A percentile compares a stretch with the other conserved stretches of the same genome.
Conservation (phyloP, 2,329 filamentous ascomycete genomes). For the Penicillium crustosum region DNA sequence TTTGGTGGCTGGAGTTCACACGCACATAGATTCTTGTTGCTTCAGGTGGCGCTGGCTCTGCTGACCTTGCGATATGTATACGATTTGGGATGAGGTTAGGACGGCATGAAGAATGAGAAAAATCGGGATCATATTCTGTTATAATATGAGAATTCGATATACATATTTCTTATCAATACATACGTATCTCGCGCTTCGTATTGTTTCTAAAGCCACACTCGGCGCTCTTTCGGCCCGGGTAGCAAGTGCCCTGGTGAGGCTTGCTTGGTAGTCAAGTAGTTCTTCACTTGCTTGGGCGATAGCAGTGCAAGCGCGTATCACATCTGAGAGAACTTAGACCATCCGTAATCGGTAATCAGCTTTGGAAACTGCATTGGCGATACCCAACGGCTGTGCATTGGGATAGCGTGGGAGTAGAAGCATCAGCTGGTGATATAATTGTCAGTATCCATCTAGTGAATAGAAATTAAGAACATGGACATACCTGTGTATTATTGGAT, state of each 20-base stretch:
- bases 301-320: slow-evolving; percentile 25
- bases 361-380: slow-evolving; percentile 26
- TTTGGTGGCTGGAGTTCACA: not conserved
- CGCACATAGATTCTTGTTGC: not conserved
- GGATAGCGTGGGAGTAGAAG: not conserved
- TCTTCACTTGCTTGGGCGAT: slow-evolving; percentile 28
- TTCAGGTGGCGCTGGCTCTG: not conserved
- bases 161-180: not conserved
- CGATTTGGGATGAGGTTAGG: not conserved
- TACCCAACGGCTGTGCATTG: slow-evolving; percentile 38
- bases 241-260: slow-evolving; percentile 35
- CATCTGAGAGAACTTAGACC: too few species aligned
- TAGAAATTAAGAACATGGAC: slow-evolving; percentile 44
- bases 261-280: slow-evolving; percentile 25
- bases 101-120: not conserved
- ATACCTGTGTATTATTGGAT: slow-evolving; percentile 26
- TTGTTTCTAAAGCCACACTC: slow-evolving; percentile 23
- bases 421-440: not conserved
- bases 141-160: not conserved
- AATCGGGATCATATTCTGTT: not conserved
- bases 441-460: not conserved
- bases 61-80: not conserved
- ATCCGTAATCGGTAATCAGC: not conserved
- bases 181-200: not conserved
- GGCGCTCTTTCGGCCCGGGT: slow-evolving; percentile 30